These are phyloP conservation scores for Eutrema japonicum DNA, from an alignment of 345 rosid genomes.

Conservation along the genomic window DNA sequence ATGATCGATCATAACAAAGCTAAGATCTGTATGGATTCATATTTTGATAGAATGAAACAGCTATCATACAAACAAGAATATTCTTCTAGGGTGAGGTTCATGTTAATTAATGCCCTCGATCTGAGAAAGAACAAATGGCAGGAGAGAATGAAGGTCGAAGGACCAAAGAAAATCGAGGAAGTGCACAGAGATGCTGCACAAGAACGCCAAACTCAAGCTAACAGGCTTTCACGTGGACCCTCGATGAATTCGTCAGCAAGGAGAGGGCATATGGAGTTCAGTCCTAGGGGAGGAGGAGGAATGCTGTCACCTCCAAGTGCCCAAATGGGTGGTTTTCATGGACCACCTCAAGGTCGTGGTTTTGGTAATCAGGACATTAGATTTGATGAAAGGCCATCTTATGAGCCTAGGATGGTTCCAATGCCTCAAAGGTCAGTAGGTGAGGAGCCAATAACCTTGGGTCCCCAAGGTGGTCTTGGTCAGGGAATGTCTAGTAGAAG, in stretches of 20 bases:
- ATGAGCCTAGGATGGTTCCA: conserved; percentile 73
- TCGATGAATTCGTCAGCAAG: conserved; percentile 62
- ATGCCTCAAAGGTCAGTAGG: conserved; percentile 71
- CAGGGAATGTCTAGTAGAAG: conserved; percentile 88
- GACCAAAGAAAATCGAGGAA: conserved; percentile 97
- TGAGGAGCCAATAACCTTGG: conserved; percentile 82
- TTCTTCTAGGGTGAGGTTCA: conserved; percentile 87
- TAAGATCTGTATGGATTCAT: conserved; percentile 69
- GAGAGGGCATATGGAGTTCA: conserved; percentile 73
- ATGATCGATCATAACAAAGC: conserved; percentile 80
- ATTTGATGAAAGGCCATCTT: conserved; percentile 68
- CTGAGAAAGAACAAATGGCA: conserved; percentile 94
- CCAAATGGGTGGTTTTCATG: conserved; percentile 76
- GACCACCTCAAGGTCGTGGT: conserved; percentile 71
- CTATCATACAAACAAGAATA: conserved; percentile 74
- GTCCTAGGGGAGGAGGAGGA: conserved; percentile 65
- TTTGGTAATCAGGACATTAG: conserved; percentile 74
- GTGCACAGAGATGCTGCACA: conserved; percentile 99
- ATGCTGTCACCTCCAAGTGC: conserved; percentile 68
- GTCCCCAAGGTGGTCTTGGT: conserved; percentile 98
- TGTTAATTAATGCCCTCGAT: conserved; percentile 91
- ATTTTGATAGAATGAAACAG: conserved; percentile 72
- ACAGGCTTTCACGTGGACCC: conserved; percentile 75
- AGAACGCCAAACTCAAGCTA: conserved; percentile 79
- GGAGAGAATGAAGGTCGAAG: conserved; percentile 98